These are phyloP conservation scores for Panicum miliaceum DNA, from an alignment of 176 grass and related monocot genomes.

Conservation along the genomic window DNA sequence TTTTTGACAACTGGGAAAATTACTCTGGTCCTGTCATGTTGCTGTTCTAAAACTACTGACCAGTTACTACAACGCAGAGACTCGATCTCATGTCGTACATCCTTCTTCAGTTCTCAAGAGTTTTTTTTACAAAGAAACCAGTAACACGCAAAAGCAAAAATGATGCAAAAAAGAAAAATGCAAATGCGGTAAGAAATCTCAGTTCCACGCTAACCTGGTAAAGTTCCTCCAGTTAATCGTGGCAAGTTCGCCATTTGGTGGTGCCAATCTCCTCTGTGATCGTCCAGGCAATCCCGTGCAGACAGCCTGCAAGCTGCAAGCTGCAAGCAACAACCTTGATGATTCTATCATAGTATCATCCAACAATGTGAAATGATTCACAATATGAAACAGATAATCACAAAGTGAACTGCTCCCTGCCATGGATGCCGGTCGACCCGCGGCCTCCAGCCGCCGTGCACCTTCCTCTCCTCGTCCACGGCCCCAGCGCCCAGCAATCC, in stretches of 20 bases:
- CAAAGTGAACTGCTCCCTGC: no score
- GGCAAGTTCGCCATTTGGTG: not conserved
- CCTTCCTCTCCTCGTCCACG: not conserved
- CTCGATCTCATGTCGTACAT: no score
- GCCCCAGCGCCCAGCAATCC: no score
- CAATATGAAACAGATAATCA: not conserved
- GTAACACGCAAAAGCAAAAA: not conserved
- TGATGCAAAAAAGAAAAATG: not conserved
- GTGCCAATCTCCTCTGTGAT: not conserved
- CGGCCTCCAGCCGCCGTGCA: not conserved
- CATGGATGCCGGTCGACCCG: no score
- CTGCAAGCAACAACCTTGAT: conserved; percentile 23
- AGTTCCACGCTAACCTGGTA: conserved; percentile 3
- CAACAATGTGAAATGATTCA: not conserved
- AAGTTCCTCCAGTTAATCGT: not conserved
- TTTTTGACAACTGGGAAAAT: not conserved
- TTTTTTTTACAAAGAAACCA: conserved; percentile 19
- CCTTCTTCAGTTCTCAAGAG: not conserved
- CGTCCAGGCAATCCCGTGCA: conserved; percentile 12
- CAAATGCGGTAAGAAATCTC: not conserved
- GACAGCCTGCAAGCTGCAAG: no score
- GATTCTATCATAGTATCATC: not conserved
- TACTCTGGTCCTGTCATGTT: not conserved
- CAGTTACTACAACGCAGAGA: no score
- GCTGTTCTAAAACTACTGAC: not conserved